Evolutionary conservation across 345 rosid species (phyloP).

Genomic region (Salix arbutifolia): DNA sequence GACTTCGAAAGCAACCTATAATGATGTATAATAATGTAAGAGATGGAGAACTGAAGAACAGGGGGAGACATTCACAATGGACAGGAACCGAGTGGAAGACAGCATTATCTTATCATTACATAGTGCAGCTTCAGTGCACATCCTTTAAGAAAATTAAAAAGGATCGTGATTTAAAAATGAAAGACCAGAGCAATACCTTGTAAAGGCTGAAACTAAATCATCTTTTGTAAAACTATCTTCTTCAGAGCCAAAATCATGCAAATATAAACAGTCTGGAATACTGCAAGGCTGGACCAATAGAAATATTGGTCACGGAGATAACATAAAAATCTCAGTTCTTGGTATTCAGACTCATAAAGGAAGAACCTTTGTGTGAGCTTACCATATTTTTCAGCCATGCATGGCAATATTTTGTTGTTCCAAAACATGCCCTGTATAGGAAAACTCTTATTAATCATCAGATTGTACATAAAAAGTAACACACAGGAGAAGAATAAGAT

Average conservation of each 20-base stretch:
- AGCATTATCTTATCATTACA: not conserved
- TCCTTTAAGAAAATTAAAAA: not conserved
- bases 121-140: not conserved
- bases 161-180: not conserved
- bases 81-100: too few species aligned
- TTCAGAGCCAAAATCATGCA: conserved; percentile 28
- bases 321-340: not conserved
- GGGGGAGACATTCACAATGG: not conserved
- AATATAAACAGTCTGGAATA: conserved; percentile 27
- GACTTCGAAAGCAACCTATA: not conserved
- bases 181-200: conserved; percentile 14
- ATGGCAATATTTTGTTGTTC: conserved; percentile 93
- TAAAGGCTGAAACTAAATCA: conserved; percentile 26
- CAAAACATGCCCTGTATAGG: conserved; percentile 78
- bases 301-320: not conserved
- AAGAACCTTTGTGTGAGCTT: not conserved
- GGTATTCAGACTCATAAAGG: not conserved
- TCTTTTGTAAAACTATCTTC: conserved; percentile 33
- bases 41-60: not conserved
- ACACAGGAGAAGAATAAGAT: not conserved
- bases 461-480: not conserved
- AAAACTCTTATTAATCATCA: conserved; percentile 14
- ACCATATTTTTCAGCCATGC: conserved; percentile 95
- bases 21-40: not conserved
- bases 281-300: conserved; percentile 28